Conservation (phyloP, 176 grass and related monocot genomes). For the Saccharum spontaneum region DNA sequence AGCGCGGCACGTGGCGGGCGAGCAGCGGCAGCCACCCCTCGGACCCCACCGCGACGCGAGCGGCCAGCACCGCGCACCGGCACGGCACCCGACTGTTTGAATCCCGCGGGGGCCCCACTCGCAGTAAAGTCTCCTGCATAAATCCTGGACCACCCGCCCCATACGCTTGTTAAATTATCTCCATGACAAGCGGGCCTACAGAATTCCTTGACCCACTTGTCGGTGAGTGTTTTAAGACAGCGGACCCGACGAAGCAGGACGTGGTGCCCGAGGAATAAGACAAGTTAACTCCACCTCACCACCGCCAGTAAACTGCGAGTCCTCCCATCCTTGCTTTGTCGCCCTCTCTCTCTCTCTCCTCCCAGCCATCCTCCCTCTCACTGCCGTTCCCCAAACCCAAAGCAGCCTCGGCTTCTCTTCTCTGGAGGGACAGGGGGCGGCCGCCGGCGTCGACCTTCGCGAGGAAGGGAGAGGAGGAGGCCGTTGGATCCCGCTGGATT, state of each 20-base stretch:
- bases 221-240: rapidly evolving
- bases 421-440: slow-evolving; percentile 1
- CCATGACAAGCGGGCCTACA: not conserved
- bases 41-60: slow-evolving; percentile 45
- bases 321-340: slow-evolving; percentile 7
- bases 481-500: not conserved
- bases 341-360: not conserved
- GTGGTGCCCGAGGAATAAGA: slow-evolving; percentile 54
- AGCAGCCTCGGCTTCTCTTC: slow-evolving; percentile 18
- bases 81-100: slow-evolving; percentile 44
- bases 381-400: slow-evolving; percentile 31
- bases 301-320: slow-evolving; percentile 58
- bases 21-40: not conserved
- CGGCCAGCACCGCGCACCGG: slow-evolving; percentile 31
- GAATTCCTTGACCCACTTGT: rapidly evolving
- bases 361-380: not conserved
- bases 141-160: not conserved
- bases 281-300: slow-evolving; percentile 43
- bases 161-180: rapidly evolving
- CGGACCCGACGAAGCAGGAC: not conserved
- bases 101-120: slow-evolving; percentile 19
- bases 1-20: slow-evolving; percentile 23
- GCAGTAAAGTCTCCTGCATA: slow-evolving; percentile 26
- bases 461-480: not conserved
- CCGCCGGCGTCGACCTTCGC: slow-evolving; percentile 2